Evolutionary conservation across 2,329 filamentous ascomycete species (phyloP), one percentile per base, ranked within the genome.

Genomic region (Diplodia intermedia): DNA sequence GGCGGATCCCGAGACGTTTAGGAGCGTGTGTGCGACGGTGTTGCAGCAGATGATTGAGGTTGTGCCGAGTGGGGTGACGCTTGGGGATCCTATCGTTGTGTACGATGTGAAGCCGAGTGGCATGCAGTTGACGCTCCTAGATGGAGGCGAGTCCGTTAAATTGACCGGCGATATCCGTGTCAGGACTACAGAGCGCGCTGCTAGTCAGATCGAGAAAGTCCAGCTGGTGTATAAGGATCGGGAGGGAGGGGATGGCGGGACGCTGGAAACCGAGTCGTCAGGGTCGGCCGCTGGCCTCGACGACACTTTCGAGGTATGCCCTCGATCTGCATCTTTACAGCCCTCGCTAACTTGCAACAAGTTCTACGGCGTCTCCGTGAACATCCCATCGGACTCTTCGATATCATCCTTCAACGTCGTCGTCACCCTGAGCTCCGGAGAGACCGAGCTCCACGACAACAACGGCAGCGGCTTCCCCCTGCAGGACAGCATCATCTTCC

Each of bases 41-140:
- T 76, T 89, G 49, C 84, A 86, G 73, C 85, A 84, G 73, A 85
- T 89, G 86, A 86, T 89, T 69, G 85, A 90, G n/a, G 80, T 83
- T 4, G 86, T 89, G 0, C 86, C 87, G 2, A 73, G 76, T 2
- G 79, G 79, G 3, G 84, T 87, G 3, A 78, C 77, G 0, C 81
- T 89, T 3, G 83, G 83, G 0, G 83, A 84, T 60, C 80, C 84
- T 2, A 83, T 89, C 67, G 75, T 77, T 11, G 85, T 86, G 0
- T 89, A 89, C 75, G 81, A 81, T 18, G 82, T 89, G 72, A 90
- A 89, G 79, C 87, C 87, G 3, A 84, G 86, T 63, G 79, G 82
- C 61, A 76, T 89, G 71, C 85, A 88, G 72, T 81, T 89, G 47
- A 83, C 83, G 0, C 78, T 89, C 18, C 79, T 83, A 65, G 72